Evolutionary conservation across 2,329 filamentous ascomycete species (phyloP).

Genomic region (Phialophora expanda): DNA sequence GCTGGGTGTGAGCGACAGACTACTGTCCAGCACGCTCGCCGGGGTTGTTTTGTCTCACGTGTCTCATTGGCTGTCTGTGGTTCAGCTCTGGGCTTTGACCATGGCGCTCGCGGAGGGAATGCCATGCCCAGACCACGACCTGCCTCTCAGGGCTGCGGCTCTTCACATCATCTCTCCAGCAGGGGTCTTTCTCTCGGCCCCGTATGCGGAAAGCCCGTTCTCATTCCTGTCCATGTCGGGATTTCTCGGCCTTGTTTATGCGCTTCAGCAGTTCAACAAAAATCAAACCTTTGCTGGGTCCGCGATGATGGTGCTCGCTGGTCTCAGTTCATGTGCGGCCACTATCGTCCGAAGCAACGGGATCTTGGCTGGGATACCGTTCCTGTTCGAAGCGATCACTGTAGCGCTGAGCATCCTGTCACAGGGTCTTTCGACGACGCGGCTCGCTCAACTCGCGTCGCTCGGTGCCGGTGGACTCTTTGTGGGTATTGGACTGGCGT

Average conservation of each 20-base stretch:
- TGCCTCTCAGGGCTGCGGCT: slow-evolving; percentile 71
- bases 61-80: slow-evolving; percentile 76
- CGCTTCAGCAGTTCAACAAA: slow-evolving; percentile 43
- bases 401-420: slow-evolving; percentile 51
- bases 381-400: slow-evolving; percentile 66
- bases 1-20: not conserved
- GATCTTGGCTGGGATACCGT: slow-evolving; percentile 77
- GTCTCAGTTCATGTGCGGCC: slow-evolving; percentile 55
- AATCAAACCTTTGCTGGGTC: slow-evolving; percentile 50
- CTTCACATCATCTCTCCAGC: slow-evolving; percentile 86
- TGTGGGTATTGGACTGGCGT: slow-evolving; percentile 69
- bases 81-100: slow-evolving; percentile 61
- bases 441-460: slow-evolving; percentile 60
- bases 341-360: slow-evolving; percentile 84
- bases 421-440: slow-evolving; percentile 45
- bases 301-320: slow-evolving; percentile 56
- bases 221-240: slow-evolving; percentile 77
- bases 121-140: slow-evolving; percentile 43
- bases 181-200: slow-evolving; percentile 85
- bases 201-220: slow-evolving; percentile 81
- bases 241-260: slow-evolving; percentile 68
- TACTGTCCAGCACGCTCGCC: slow-evolving; percentile 49
- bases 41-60: slow-evolving; percentile 72
- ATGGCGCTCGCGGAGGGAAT: slow-evolving; percentile 33
- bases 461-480: slow-evolving; percentile 70